Conservation (phyloP, 2,329 filamentous ascomycete genomes). For the Colletotrichum somersetense region DNA sequence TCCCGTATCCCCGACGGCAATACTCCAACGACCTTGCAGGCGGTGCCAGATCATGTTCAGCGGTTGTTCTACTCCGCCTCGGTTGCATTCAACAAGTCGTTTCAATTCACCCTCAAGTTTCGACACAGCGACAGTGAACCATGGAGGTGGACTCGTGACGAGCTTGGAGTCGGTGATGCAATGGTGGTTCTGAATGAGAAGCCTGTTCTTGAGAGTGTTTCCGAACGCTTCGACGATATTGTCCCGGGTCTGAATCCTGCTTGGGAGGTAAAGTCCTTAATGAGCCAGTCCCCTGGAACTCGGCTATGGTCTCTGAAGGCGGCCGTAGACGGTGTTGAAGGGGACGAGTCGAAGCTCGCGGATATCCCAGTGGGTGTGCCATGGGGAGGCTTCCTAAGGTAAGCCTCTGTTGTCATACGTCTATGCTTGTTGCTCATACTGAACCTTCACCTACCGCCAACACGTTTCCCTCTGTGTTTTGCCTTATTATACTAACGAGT, state of each 20-base stretch:
- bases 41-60: slow-evolving; percentile 34
- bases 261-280: slow-evolving; percentile 65
- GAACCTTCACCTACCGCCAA: not conserved
- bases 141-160: slow-evolving; percentile 80
- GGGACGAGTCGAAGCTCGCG: slow-evolving; percentile 68
- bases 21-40: slow-evolving; percentile 65
- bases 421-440: not conserved
- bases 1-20: slow-evolving; percentile 44
- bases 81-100: slow-evolving; percentile 60
- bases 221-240: slow-evolving; percentile 64
- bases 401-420: slow-evolving; percentile 43
- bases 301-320: slow-evolving; percentile 77
- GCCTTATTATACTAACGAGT: slow-evolving; percentile 38
- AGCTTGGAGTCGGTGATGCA: slow-evolving; percentile 73
- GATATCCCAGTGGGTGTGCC: slow-evolving; percentile 73
- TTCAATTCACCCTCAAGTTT: slow-evolving; percentile 80
- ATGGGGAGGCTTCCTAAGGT: slow-evolving; percentile 67
- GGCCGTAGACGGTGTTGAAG: slow-evolving; percentile 67
- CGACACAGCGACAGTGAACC: slow-evolving; percentile 61
- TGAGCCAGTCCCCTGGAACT: slow-evolving; percentile 77
- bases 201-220: slow-evolving; percentile 45
- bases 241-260: slow-evolving; percentile 69
- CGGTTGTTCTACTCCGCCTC: slow-evolving; percentile 34
- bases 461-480: not conserved
- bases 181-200: slow-evolving; percentile 64